These are phyloP conservation scores for Teratosphaeria zuluensis DNA, from an alignment of 2,329 filamentous ascomycete genomes.

Conservation along the genomic window DNA sequence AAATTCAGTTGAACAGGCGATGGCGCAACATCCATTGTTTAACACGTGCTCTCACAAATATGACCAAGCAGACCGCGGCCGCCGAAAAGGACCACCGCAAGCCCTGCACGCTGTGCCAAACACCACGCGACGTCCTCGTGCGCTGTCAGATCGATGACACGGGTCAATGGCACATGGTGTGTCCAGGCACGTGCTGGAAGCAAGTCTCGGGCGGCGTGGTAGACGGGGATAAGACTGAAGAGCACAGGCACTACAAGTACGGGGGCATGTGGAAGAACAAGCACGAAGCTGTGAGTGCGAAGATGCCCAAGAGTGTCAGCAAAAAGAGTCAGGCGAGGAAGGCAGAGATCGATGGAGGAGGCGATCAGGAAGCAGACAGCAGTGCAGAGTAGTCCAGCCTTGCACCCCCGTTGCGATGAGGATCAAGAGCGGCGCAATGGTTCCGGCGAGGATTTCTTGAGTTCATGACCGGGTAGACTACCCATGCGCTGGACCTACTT, in stretches of 20 bases:
- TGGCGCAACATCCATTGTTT: not conserved
- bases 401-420: not conserved
- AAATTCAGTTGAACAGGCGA: not conserved
- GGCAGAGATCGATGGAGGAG: not conserved
- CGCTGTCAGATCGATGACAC: slow-evolving; percentile 35
- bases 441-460: not conserved
- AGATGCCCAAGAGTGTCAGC: slow-evolving; percentile 33
- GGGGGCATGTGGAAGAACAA: slow-evolving; percentile 37
- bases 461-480: not conserved
- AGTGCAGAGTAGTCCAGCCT: not conserved
- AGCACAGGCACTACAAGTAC: slow-evolving; percentile 28
- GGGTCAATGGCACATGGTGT: slow-evolving; percentile 35
- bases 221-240: slow-evolving; percentile 27
- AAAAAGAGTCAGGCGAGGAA: slow-evolving; percentile 4
- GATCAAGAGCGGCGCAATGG: not conserved
- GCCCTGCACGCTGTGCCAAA: slow-evolving; percentile 32
- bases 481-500: not conserved
- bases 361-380: not conserved
- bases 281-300: slow-evolving; percentile 31
- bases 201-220: slow-evolving; percentile 34
- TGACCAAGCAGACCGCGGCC: not conserved
- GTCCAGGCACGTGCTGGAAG: slow-evolving; percentile 35
- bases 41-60: not conserved
- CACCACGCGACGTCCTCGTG: slow-evolving; percentile 29
- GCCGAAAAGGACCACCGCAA: slow-evolving; percentile 22